Base-by-base conservation (phyloP, 805 yeast genomes). In the Kuraishia capsulata region DNA sequence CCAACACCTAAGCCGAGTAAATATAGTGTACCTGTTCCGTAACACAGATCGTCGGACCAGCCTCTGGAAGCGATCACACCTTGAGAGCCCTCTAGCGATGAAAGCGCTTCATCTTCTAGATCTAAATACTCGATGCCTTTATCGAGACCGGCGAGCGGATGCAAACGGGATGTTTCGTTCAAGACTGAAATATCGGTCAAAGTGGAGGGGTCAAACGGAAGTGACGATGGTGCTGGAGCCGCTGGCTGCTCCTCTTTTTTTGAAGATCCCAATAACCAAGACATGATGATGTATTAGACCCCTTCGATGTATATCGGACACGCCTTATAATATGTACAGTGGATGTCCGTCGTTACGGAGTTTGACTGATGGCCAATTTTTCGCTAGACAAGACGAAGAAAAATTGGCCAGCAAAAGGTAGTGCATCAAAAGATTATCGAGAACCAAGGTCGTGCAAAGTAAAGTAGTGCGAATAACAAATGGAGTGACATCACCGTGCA, bases 11-110 rank as follows among this genome's bases (percentile, higher is more conserved):
- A 71, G 32, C 95, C 95, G 24, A 83, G 50, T 48, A 92, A 70
- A 57, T 92, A 92, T 38, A 88, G 87, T 5, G 96, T 79, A 62
- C 98, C 98, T 9, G 97, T 83, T 50, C 98, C 98, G 62, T 92
- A 92, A 73, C 97, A 88, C 47, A 92, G 71, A 65, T 92, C 97
- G 60, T 92, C 98, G 13, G 88, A 75, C 95, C 96, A 92, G 50
- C 95, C 95, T 65, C 97, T 80, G n/a, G 95, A 83, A 20, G 98
- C 96, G 45, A 92, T 73, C 42, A 90, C 58, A 42, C 96, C 95
- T 54, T 85, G 87, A 2, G 95, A 76, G 30, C 96, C 96, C 53
- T 87, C 94, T 51, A 85, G 61, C n/a, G 73, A 62, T 35, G 78
- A 73, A 44, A 88, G 65, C 50, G 71, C 76, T 47, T 88, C 96